Percentiles rank a stretch among this genome's conserved stretches.
phyloP scores from a whole-genome alignment of 768 basidiomycete species.

The Auricularia sp. region DNA sequence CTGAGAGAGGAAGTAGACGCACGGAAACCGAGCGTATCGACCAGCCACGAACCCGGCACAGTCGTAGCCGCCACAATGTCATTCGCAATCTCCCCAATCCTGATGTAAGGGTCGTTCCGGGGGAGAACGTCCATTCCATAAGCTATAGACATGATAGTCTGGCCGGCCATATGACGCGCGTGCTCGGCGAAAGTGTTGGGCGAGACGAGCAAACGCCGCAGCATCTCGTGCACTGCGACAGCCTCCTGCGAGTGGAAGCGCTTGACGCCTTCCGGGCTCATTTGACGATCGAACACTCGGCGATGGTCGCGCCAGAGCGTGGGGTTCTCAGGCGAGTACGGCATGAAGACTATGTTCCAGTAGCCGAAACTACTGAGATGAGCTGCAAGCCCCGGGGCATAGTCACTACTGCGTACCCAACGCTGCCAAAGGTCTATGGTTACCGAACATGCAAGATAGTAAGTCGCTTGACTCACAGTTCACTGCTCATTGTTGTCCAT shows the following conservation, averaged over 20 bases:
- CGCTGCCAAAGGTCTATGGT: not conserved
- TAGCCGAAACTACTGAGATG: not conserved
- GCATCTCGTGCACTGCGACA: constrained; percentile 20
- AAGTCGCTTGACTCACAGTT: not conserved
- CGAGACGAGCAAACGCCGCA: constrained; percentile 22
- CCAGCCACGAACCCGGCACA: constrained; percentile 15
- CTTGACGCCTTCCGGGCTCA: constrained; percentile 11
- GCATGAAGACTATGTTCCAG: constrained; percentile 15
- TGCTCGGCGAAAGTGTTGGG: constrained; percentile 25
- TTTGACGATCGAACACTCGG: constrained; percentile 21
- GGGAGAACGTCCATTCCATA: constrained; percentile 22
- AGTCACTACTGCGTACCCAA: not conserved
- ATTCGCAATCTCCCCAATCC: constrained; percentile 13
- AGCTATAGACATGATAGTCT: constrained; percentile 12
- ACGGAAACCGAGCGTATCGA: constrained; percentile 18
- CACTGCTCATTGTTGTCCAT: not conserved
- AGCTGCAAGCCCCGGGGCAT: not conserved
- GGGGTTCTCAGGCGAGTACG: constrained; percentile 20
- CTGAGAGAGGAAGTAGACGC: not conserved
- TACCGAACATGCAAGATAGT: too few relatives aligned
- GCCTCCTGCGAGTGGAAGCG: constrained; percentile 22
- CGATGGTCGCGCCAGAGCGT: constrained; percentile 20
- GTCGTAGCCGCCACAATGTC: not conserved
- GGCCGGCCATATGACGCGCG: constrained; percentile 14
- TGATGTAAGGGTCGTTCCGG: constrained; percentile 11